These are phyloP conservation scores for Boletus rex-veris DNA, from an alignment of 768 basidiomycete genomes.

Conservation along the genomic window DNA sequence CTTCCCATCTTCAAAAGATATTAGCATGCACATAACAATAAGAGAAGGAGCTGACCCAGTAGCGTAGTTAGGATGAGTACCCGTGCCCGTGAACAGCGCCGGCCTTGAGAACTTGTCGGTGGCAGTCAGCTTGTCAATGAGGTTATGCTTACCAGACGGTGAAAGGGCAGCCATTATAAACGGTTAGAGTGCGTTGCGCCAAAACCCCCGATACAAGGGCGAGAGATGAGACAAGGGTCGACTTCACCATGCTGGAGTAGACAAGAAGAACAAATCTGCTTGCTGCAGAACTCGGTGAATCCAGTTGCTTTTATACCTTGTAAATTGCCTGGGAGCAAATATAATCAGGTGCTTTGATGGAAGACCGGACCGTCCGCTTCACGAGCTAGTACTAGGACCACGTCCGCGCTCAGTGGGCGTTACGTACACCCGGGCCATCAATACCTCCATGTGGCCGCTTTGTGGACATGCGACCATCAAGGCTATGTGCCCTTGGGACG, in stretches of 20 bases:
- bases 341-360: background rate
- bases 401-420: no score
- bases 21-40: background rate
- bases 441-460: no score
- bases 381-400: no score
- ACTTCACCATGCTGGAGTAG: constrained; percentile 18
- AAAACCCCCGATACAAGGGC: constrained; percentile 32
- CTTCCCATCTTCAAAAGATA: constrained; percentile 31
- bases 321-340: background rate
- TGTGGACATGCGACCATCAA: no score
- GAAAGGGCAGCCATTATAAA: constrained; percentile 61
- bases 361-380: no score
- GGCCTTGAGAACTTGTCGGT: constrained; percentile 36
- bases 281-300: background rate
- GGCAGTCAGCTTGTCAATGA: background rate
- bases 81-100: constrained; percentile 59
- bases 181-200: constrained; percentile 56
- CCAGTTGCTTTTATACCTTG: constrained; percentile 16
- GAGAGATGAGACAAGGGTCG: constrained; percentile 24
- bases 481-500: no score
- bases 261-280: background rate
- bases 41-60: constrained; percentile 41
- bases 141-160: constrained; percentile 55
- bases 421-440: no score
- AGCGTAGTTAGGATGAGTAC: constrained; percentile 39